A percentile compares a stretch with the other conserved stretches of the same genome.
Conservation (phyloP, 805 yeast species). For the Starmerella ratchasimensis region DNA sequence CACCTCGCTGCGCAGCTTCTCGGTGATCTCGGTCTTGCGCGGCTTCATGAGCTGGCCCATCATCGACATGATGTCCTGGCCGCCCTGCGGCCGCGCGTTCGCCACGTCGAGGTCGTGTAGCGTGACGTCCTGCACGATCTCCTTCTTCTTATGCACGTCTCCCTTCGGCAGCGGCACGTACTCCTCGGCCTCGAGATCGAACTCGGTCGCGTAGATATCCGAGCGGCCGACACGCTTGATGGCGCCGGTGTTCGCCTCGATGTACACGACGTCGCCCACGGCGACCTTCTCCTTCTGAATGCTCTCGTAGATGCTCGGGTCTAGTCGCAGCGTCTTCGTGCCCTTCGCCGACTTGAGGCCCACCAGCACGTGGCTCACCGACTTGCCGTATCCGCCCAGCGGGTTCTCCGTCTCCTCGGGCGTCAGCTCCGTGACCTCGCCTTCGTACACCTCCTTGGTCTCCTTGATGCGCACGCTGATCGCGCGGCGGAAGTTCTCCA, state of each 20-base stretch:
- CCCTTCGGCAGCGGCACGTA: conserved; percentile 98
- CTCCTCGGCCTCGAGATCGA: conserved; percentile 96
- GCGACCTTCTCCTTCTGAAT: conserved; percentile 89
- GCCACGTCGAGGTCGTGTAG: conserved; percentile 94
- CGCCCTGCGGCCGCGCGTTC: conserved; percentile 91
- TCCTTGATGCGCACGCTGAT: conserved; percentile 93
- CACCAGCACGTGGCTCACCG: conserved; percentile 84
- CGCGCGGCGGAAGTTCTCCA: conserved; percentile 93
- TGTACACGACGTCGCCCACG: conserved; percentile 92
- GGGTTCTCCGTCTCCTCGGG: conserved; percentile 97
- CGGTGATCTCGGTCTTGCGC: conserved; percentile 91
- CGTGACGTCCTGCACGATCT: conserved; percentile 93
- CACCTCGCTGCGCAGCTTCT: conserved; percentile 83
- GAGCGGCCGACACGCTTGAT: conserved; percentile 95
- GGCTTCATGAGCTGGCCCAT: conserved; percentile 96
- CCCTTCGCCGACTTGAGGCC: conserved; percentile 90
- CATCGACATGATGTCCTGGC: conserved; percentile 89
- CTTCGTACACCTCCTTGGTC: conserved; percentile 94
- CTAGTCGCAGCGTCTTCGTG: conserved; percentile 75
- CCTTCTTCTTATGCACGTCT: conserved; percentile 95
- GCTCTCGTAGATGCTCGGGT: conserved; percentile 84
- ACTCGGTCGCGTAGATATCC: conserved; percentile 97
- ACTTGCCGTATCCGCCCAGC: conserved; percentile 93
- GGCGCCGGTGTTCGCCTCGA: conserved; percentile 95
- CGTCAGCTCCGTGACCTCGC: conserved; percentile 89